phyloP scores from a whole-genome alignment of 78 protist species.

The Blattamonas nauphoetae region DNA sequence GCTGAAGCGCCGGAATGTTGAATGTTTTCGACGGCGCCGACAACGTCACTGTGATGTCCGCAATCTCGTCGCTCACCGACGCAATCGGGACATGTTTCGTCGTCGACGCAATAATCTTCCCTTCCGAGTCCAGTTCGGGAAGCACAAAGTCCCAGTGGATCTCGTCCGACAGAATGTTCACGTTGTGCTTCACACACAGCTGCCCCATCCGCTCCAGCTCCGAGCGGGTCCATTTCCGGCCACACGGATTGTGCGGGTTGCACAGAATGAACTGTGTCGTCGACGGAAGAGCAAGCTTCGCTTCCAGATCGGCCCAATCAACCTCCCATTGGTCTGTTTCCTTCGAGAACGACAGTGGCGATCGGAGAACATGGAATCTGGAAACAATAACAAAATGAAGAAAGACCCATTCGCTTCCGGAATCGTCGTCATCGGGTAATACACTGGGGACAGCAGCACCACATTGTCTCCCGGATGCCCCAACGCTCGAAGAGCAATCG shows the following conservation, averaged over 20 bases:
- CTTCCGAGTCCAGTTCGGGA: neutral
- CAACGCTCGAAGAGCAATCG: neutral
- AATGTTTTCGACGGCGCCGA: neutral
- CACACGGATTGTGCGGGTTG: slow-evolving; percentile 21
- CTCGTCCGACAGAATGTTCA: slow-evolving; percentile 15
- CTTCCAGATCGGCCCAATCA: slow-evolving; percentile 8
- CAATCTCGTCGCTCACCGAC: neutral
- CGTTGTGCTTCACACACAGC: neutral
- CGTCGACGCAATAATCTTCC: too few species aligned
- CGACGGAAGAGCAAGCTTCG: neutral
- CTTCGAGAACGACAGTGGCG: neutral
- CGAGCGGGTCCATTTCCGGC: neutral
- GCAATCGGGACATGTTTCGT: neutral
- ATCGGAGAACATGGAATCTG: neutral
- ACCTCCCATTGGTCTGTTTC: neutral
- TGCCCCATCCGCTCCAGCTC: neutral
- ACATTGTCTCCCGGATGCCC: neutral
- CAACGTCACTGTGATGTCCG: neutral
- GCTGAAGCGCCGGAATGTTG: neutral
- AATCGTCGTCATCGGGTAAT: neutral
- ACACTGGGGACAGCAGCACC: neutral
- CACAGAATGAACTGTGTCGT: neutral
- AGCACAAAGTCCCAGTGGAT: slow-evolving; percentile 13
- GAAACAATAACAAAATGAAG: too few species aligned
- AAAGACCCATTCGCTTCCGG: neutral